Base-by-base conservation (phyloP, 345 rosid genomes). In the Adansonia digitata region DNA sequence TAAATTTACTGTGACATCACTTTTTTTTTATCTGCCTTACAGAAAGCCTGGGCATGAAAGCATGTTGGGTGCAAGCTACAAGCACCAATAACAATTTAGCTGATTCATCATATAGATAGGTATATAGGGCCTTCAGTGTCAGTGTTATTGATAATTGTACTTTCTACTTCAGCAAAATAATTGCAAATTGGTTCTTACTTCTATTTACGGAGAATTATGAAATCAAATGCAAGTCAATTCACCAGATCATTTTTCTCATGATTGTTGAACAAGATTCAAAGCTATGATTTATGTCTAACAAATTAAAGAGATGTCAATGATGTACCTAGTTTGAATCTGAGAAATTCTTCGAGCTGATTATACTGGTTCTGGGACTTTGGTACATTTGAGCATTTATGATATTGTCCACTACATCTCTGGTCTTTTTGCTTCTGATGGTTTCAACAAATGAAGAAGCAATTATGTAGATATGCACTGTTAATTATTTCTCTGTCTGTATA, bases 331-430 rank as follows among this genome's bases (percentile, higher is more conserved):
- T 34, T 11, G 62, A 34, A 37, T 22, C 11, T 53, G 13, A 55
- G 22, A n/a, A 52, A 18, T 11, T 35, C 20, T 52, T 48, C 57
- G 15, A 18, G 24, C 15, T 17, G 26, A 34, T 52, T 71, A 27
- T 18, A 22, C 51, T 14, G 24, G 64, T 39, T 55, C 20, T 14
- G 52, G 35, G 22, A 71, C 22, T 71, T 39, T 2, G 46, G 49
- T 20, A n/a, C n/a, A 53, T 68, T 45, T 55, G 64, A 34, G 63
- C 20, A 55, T 71, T 39, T 55, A 15, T 71, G 64, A 37, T 57
- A 60, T 20, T 29, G 42, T 45, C n/a, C 18, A 46, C 17, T 18
- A 18, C 52, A 59, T 26, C 42, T 48, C 5, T 42, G 12, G 45
- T 31, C 14, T 73, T 73, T 40, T 40, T 59, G 1, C 55, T 42